phyloP scores from a whole-genome alignment of 2,329 filamentous ascomycete species.

The Didymella keratinophila region DNA sequence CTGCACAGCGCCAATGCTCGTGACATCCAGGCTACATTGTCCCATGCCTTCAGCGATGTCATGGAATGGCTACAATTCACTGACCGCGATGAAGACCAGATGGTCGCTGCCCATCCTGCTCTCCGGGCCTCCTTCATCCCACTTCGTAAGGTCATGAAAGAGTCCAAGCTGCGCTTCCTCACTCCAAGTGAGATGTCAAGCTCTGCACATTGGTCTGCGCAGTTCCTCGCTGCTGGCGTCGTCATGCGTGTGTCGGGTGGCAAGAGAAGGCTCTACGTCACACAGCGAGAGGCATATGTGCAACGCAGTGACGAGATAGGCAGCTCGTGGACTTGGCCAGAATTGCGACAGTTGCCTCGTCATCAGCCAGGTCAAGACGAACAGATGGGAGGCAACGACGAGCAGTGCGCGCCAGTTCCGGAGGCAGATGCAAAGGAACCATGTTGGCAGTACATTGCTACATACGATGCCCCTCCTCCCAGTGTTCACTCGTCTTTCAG shows the following conservation, averaged over 20 bases:
- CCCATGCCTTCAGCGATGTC: slow-evolving; percentile 67
- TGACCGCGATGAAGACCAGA: slow-evolving; percentile 38
- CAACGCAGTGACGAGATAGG: slow-evolving; percentile 65
- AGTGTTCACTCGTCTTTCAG: slow-evolving; percentile 58
- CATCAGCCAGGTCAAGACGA: slow-evolving; percentile 58
- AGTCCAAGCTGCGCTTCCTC: slow-evolving; percentile 75
- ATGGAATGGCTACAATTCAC: slow-evolving; percentile 46
- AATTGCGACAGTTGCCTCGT: slow-evolving; percentile 68
- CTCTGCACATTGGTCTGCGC: slow-evolving; percentile 73
- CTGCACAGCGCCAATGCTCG: slow-evolving; percentile 70
- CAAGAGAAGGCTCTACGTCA: slow-evolving; percentile 74
- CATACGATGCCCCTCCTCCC: slow-evolving; percentile 64
- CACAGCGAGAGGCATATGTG: slow-evolving; percentile 76
- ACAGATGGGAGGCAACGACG: slow-evolving; percentile 44
- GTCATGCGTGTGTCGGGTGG: slow-evolving; percentile 73
- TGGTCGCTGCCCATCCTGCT: slow-evolving; percentile 56
- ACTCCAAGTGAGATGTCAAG: slow-evolving; percentile 76
- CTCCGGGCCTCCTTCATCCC: slow-evolving; percentile 76
- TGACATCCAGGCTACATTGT: slow-evolving; percentile 71
- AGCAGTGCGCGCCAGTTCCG: slow-evolving; percentile 55
- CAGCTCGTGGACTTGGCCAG: slow-evolving; percentile 73
- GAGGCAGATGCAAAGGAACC: slow-evolving; percentile 70
- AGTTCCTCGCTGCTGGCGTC: slow-evolving; percentile 73
- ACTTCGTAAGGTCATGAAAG: slow-evolving; percentile 77
- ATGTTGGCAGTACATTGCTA: slow-evolving; percentile 73